A percentile compares a stretch with the other conserved stretches of the same genome.
phyloP scores from a whole-genome alignment of 2,329 filamentous ascomycete species.

The Neopestalotiopsis rosae region DNA sequence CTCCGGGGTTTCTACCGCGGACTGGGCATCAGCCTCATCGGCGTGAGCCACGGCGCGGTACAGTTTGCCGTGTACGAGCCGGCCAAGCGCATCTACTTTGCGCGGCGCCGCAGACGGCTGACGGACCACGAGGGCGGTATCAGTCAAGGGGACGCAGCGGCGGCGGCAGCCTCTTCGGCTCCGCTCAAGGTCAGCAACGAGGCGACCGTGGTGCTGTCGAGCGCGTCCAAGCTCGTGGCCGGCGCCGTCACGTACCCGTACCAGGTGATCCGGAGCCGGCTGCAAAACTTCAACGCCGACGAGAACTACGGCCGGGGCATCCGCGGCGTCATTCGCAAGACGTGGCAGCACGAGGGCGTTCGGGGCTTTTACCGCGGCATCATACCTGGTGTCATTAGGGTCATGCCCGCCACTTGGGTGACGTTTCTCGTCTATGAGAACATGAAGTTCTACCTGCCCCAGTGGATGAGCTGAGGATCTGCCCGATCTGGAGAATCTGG shows the following conservation, averaged over 20 bases:
- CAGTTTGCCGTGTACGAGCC: conserved; percentile 96
- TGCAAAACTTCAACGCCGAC: conserved; percentile 89
- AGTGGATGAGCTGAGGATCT: conserved; percentile 36
- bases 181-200: conserved; percentile 64
- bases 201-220: conserved; percentile 82
- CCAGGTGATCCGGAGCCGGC: conserved; percentile 84
- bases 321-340: conserved; percentile 71
- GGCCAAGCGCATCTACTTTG: conserved; percentile 61
- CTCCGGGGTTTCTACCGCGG: conserved; percentile 85
- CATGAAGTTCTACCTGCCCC: conserved; percentile 72
- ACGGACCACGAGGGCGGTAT: not conserved
- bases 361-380: conserved; percentile 91
- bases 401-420: conserved; percentile 93
- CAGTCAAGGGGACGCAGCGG: conserved; percentile 26
- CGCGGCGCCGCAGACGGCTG: conserved; percentile 37
- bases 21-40: conserved; percentile 80
- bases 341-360: conserved; percentile 81
- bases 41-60: conserved; percentile 89
- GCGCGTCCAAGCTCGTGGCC: conserved; percentile 83
- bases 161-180: not conserved
- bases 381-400: conserved; percentile 85
- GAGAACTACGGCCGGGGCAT: conserved; percentile 73
- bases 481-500: not conserved
- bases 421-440: conserved; percentile 99
- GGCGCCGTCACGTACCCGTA: conserved; percentile 94